Conservation (phyloP, 805 yeast species). For the Metahyphopichia silvanorum region DNA sequence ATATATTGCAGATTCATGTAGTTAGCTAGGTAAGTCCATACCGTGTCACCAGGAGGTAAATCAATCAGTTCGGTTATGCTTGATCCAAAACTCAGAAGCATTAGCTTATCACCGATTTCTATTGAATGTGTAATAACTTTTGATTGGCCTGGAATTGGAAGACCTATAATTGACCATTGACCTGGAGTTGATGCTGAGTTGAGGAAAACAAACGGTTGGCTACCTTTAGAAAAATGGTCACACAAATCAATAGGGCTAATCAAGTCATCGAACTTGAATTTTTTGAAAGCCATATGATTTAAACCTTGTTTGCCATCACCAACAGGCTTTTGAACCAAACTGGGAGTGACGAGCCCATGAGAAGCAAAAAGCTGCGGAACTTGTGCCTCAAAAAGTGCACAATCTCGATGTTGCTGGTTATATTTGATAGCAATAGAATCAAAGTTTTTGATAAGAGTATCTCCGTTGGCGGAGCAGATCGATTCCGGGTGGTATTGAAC, state of each 20-base stretch:
- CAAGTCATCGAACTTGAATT: conserved; percentile 8
- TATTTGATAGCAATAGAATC: conserved; percentile 43
- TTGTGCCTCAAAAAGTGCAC: neutral
- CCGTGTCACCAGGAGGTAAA: conserved; percentile 6
- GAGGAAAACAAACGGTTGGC: conserved; percentile 54
- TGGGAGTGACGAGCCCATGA: neutral
- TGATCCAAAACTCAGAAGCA: conserved; percentile 23
- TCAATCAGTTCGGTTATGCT: conserved; percentile 1
- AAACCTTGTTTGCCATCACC: neutral
- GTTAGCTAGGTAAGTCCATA: conserved; percentile 54
- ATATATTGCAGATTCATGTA: conserved; percentile 41
- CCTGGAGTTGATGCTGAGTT: conserved; percentile 87
- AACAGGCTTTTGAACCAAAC: neutral
- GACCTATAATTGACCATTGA: conserved; percentile 80
- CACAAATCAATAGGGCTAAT: conserved; percentile 48
- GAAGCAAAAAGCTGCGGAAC: neutral
- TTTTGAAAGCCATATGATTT: conserved; percentile 2
- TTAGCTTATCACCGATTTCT: conserved; percentile 28
- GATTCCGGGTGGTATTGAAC: conserved; percentile 99
- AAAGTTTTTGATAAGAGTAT: conserved; percentile 57
- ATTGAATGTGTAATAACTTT: conserved; percentile 62
- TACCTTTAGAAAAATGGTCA: conserved; percentile 36
- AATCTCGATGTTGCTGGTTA: conserved; percentile 15
- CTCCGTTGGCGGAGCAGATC: conserved; percentile 74
- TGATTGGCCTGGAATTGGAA: conserved; percentile 47